Evolutionary conservation across 1,284 basidiomycete genomes (phyloP).

Genomic region (Pisolithus thermaeus): DNA sequence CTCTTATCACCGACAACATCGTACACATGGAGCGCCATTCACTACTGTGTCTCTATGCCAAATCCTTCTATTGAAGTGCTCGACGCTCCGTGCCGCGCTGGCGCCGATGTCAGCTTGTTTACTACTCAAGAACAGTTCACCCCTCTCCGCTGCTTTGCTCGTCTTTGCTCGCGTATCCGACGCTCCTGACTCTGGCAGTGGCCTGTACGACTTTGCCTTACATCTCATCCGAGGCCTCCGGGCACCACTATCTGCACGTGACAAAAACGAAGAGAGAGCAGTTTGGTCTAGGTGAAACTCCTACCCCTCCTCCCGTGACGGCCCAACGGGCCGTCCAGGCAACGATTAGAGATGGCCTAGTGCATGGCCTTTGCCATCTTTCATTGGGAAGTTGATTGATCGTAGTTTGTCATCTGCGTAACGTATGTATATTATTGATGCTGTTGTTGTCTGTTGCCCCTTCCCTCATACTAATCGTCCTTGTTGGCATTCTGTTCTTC

Average conservation of each 20-base stretch:
- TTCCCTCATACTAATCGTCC: neutral
- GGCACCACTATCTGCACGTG: constrained; percentile 59
- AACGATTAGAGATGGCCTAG: no score
- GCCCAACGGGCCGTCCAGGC: no score
- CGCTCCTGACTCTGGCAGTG: constrained; percentile 31
- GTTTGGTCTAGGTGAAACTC: no score
- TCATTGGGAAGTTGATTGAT: no score
- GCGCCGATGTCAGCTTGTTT: constrained; percentile 65
- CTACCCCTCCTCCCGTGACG: no score
- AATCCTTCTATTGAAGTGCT: constrained; percentile 55
- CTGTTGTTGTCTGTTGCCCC: neutral
- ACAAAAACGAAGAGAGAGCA: constrained; percentile 72
- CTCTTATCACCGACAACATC: constrained; percentile 40
- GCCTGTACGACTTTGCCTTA: constrained; percentile 51
- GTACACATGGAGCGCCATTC: constrained; percentile 62
- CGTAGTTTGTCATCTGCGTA: constrained; percentile 11
- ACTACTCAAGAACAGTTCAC: constrained; percentile 61
- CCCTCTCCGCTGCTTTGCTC: constrained; percentile 64
- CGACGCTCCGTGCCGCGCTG: constrained; percentile 65
- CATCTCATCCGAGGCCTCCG: constrained; percentile 64
- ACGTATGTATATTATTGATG: constrained; percentile 14
- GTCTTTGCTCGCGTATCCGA: constrained; percentile 36
- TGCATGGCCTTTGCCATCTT: no score
- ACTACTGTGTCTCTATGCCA: constrained; percentile 55
- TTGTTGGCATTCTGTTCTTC: neutral